A percentile compares a stretch with the other conserved stretches of the same genome.
phyloP scores from a whole-genome alignment of 306 rosid species.

The Lotus japonicus region DNA sequence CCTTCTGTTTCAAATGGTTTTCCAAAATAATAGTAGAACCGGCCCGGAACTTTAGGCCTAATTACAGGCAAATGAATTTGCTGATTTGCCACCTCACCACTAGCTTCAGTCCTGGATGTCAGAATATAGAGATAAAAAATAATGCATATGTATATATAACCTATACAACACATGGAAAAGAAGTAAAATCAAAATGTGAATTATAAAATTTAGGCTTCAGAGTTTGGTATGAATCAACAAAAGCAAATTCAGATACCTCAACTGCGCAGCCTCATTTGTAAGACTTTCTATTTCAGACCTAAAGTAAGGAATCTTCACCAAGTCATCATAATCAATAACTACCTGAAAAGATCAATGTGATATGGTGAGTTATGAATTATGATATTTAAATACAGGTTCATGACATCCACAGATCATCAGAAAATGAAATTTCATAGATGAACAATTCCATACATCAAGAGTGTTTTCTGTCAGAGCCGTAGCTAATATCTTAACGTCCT shows the following conservation, averaged over 20 bases:
- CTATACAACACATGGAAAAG: not conserved
- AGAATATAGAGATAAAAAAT: not conserved
- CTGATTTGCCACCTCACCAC: conserved; percentile 79
- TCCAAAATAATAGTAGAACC: conserved; percentile 79
- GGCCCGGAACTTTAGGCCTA: conserved; percentile 75
- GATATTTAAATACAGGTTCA: not conserved
- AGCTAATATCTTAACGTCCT: not conserved
- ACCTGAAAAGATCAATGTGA: conserved; percentile 41
- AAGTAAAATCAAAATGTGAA: not conserved
- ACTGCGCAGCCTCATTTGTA: conserved; percentile 34
- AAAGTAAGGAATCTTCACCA: conserved; percentile 60
- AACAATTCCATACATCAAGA: not conserved
- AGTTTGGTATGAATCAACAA: not conserved
- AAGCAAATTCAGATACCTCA: conserved; percentile 50
- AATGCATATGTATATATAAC: not conserved
- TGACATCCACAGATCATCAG: not conserved
- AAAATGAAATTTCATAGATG: not conserved
- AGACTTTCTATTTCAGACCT: conserved; percentile 43
- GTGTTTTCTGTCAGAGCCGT: not conserved
- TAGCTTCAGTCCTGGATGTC: conserved; percentile 31
- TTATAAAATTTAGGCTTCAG: not conserved
- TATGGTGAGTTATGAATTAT: not conserved
- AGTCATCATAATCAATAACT: conserved; percentile 76
- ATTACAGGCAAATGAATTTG: conserved; percentile 58
- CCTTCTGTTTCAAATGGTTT: conserved; percentile 83